Percentiles rank a stretch among this genome's conserved stretches.
These are phyloP conservation scores for Nymphaea colorata DNA, from an alignment of 164 flowering plant genomes.

Conservation along the genomic window DNA sequence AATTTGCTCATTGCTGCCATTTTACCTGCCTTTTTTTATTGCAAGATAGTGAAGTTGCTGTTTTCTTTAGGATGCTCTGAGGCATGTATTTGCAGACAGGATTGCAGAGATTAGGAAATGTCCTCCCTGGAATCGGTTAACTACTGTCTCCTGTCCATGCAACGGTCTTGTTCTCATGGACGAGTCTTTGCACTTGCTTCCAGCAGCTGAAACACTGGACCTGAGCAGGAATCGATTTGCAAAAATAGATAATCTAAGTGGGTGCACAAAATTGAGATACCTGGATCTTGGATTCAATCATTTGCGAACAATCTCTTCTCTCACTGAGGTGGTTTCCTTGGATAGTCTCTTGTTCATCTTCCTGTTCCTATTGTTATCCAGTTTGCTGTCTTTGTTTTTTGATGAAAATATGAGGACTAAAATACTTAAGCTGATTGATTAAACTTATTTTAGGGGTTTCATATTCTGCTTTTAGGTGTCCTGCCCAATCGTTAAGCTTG, in stretches of 20 bases:
- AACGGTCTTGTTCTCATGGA: constrained; percentile 86
- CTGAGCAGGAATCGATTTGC: constrained; percentile 79
- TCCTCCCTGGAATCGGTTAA: constrained; percentile 71
- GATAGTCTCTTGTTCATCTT: background rate
- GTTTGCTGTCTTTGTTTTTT: too few relatives aligned
- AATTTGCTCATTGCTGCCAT: too few relatives aligned
- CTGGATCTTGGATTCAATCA: constrained; percentile 95
- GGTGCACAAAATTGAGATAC: constrained; percentile 61
- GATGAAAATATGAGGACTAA: too few relatives aligned
- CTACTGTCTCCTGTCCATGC: constrained; percentile 78
- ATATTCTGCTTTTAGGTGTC: constrained; percentile 49
- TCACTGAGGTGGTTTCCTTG: constrained; percentile 47
- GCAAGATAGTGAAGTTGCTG: background rate
- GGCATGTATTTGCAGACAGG: constrained; percentile 94
- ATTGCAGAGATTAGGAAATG: constrained; percentile 74
- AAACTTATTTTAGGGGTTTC: too few relatives aligned
- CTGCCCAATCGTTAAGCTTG: constrained; percentile 65
- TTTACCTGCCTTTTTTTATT: too few relatives aligned
- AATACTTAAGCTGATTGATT: too few relatives aligned
- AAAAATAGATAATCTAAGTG: constrained; percentile 77
- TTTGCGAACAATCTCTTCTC: constrained; percentile 40
- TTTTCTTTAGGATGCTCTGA: constrained; percentile 63
- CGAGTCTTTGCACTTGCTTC: constrained; percentile 90
- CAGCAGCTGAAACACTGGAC: constrained; percentile 85
- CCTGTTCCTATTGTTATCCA: too few relatives aligned